Percentiles rank a stretch among this genome's conserved stretches.
Conservation (phyloP, 1,139 yeast genomes). For the Hyphopichia pseudoburtonii region DNA sequence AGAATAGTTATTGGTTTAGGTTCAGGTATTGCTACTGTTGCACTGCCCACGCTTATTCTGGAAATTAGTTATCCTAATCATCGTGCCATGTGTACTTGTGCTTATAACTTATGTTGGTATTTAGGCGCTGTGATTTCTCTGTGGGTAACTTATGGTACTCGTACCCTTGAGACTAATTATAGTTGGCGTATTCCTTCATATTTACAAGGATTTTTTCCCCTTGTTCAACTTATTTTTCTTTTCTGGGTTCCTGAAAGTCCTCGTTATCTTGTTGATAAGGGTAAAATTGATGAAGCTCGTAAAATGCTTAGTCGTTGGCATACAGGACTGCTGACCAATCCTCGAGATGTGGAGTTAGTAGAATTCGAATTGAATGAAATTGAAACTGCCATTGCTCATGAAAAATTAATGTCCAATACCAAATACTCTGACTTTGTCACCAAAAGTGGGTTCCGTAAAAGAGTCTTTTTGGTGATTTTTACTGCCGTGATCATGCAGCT, state of each 20-base stretch:
- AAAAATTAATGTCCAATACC: constrained; percentile 22
- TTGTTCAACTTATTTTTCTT: constrained; percentile 22
- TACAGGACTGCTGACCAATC: constrained; percentile 33
- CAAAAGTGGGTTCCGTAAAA: constrained; percentile 40
- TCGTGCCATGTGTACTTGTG: constrained; percentile 44
- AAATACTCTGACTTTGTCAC: constrained; percentile 38
- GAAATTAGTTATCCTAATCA: constrained; percentile 49
- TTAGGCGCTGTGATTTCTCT: constrained; percentile 58
- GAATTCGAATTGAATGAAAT: constrained; percentile 49
- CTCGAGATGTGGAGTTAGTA: constrained; percentile 31
- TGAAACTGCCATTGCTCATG: constrained; percentile 37
- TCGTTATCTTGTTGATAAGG: constrained; percentile 38
- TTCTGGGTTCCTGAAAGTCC: constrained; percentile 49
- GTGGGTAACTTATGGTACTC: constrained; percentile 52
- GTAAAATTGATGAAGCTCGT: constrained; percentile 37
- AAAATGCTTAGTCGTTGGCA: constrained; percentile 42
- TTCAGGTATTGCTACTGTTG: constrained; percentile 31
- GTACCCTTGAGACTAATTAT: constrained; percentile 23
- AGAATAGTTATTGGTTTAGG: constrained; percentile 47
- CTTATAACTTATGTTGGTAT: constrained; percentile 51
- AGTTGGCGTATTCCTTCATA: constrained; percentile 50
- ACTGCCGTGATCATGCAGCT: constrained; percentile 44
- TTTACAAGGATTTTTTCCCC: constrained; percentile 42
- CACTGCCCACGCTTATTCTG: constrained; percentile 40
- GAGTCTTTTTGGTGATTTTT: constrained; percentile 37